phyloP scores from a whole-genome alignment of 2,329 filamentous ascomycete genomes.

The Epichloe scottii region DNA sequence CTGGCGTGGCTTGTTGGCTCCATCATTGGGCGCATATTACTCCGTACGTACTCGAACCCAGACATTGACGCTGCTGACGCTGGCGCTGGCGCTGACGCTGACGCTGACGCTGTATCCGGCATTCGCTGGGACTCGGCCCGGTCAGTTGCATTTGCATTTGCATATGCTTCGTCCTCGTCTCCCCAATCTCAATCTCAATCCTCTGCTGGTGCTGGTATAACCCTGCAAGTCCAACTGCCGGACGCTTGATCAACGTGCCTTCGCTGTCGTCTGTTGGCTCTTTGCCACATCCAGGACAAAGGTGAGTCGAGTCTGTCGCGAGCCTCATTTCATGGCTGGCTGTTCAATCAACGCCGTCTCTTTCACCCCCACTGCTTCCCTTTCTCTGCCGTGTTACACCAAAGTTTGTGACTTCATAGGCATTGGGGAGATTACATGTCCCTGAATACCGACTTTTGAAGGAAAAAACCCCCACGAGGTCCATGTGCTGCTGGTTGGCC shows the following conservation, averaged over 20 bases:
- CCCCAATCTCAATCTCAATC: constrained; percentile 12
- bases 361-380: background rate
- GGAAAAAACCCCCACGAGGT: background rate
- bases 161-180: constrained; percentile 10
- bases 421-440: background rate
- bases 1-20: constrained; percentile 29
- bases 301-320: constrained; percentile 15
- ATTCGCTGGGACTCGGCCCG: constrained; percentile 1
- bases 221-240: constrained; percentile 31
- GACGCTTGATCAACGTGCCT: constrained; percentile 17
- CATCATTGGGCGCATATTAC: constrained; percentile 12
- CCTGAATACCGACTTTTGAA: background rate
- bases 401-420: background rate
- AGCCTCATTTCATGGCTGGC: background rate
- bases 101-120: constrained; percentile 1
- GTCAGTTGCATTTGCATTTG: constrained; percentile 5
- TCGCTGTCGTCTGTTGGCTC: constrained; percentile 11
- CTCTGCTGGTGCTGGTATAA: constrained; percentile 23
- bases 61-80: background rate
- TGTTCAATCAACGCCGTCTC: background rate
- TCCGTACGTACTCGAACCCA: constrained; percentile 2
- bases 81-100: background rate
- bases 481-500: background rate
- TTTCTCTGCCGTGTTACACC: background rate
- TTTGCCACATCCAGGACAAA: constrained; percentile 14